phyloP scores from a whole-genome alignment of 345 rosid species.

The Salix viminalis region DNA sequence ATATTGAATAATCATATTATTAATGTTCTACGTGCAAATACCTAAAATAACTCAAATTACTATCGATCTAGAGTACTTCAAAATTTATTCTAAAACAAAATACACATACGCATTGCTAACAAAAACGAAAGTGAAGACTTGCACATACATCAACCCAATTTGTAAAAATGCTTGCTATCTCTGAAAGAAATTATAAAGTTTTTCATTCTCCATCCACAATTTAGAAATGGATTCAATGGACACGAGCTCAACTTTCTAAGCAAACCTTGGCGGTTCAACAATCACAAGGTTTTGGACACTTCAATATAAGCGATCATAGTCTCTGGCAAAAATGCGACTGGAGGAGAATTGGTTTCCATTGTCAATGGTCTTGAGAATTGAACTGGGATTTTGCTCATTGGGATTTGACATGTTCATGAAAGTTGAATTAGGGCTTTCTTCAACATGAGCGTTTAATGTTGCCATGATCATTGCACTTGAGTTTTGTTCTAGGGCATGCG shows the following conservation, averaged over 20 bases:
- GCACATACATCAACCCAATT: neutral
- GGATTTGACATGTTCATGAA: conserved; percentile 12
- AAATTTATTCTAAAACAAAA: neutral
- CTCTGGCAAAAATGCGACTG: conserved; percentile 14
- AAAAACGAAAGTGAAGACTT: neutral
- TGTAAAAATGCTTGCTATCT: conserved; percentile 1
- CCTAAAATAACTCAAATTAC: no score
- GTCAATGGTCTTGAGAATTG: conserved; percentile 22
- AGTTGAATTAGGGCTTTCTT: conserved; percentile 20
- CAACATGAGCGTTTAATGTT: neutral
- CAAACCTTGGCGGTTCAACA: neutral
- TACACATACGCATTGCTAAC: neutral
- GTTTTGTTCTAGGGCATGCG: conserved; percentile 13
- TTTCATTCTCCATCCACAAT: neutral
- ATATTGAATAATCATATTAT: no score
- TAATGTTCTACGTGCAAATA: no score
- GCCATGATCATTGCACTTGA: neutral
- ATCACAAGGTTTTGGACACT: conserved; percentile 1
- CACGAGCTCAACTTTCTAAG: conserved; percentile 4
- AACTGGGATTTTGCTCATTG: conserved; percentile 22
- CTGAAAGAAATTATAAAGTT: neutral
- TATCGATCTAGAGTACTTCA: no score
- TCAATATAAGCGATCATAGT: conserved; percentile 24
- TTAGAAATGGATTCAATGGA: conserved; percentile 2
- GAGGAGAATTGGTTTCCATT: conserved; percentile 21